Conservation (phyloP, 169 alveolate species). For the Cryptosporidium tyzzeri region DNA sequence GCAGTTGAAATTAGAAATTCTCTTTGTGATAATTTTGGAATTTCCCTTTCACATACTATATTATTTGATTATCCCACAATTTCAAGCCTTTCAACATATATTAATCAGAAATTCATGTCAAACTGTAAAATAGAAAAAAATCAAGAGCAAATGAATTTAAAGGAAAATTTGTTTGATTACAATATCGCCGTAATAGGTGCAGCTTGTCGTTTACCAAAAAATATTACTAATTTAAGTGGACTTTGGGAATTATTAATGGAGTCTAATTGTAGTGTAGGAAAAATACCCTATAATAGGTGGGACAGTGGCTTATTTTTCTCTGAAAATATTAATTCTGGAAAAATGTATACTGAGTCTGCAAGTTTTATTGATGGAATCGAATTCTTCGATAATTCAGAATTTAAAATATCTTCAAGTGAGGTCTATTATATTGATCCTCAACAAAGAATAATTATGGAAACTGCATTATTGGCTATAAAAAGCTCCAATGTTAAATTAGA, state of each 20-base stretch:
- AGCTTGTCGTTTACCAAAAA: constrained; percentile 69
- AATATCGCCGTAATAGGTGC: constrained; percentile 34
- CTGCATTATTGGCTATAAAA: constrained; percentile 25
- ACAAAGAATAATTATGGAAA: constrained; percentile 82
- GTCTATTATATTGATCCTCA: constrained; percentile 83
- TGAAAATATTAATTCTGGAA: background rate
- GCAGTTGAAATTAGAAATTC: constrained; percentile 64
- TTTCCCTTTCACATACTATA: constrained; percentile 42
- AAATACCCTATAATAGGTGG: constrained; percentile 71
- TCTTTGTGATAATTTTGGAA: constrained; percentile 31
- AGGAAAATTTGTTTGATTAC: background rate
- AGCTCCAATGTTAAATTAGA: constrained; percentile 19
- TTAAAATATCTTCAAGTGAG: constrained; percentile 75
- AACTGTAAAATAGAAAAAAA: background rate
- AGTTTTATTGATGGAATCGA: constrained; percentile 65
- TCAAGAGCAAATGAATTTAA: background rate
- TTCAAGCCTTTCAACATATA: constrained; percentile 28
- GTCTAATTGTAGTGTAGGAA: constrained; percentile 8
- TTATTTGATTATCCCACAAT: constrained; percentile 62
- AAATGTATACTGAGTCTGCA: constrained; percentile 41
- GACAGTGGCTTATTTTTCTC: constrained; percentile 28
- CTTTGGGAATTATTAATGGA: constrained; percentile 30
- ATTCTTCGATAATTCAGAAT: constrained; percentile 73
- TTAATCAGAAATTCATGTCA: constrained; percentile 20
- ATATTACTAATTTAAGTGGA: background rate